Conservation (phyloP, 176 grass and related monocot genomes). For the Oryza australiensis region DNA sequence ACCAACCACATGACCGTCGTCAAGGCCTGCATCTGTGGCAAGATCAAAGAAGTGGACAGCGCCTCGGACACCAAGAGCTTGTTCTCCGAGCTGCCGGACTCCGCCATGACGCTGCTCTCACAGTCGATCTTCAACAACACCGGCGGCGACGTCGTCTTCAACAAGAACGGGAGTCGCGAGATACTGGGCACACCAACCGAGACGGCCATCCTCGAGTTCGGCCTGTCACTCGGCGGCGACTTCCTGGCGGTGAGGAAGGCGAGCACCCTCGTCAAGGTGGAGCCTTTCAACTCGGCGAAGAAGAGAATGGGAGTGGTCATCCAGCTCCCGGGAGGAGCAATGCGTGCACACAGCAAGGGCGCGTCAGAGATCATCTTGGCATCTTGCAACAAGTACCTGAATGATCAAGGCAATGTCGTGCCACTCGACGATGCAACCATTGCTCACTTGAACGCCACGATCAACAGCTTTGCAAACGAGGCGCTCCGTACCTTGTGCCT, state of each 20-base stretch:
- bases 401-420: slow-evolving; percentile 58
- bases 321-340: slow-evolving; percentile 60
- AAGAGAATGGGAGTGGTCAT: slow-evolving; percentile 97
- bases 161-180: slow-evolving; percentile 65
- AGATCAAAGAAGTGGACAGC: slow-evolving; percentile 59
- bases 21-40: slow-evolving; percentile 88
- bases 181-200: slow-evolving; percentile 95
- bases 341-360: slow-evolving; percentile 80
- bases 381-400: slow-evolving; percentile 71
- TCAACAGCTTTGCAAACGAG: slow-evolving; percentile 85
- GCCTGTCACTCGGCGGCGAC: slow-evolving; percentile 69
- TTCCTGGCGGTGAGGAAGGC: slow-evolving; percentile 62
- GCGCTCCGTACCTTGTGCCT: slow-evolving; percentile 90
- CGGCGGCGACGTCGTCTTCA: slow-evolving; percentile 77
- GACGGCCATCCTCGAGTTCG: slow-evolving; percentile 84
- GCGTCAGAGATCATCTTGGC: slow-evolving; percentile 95
- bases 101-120: slow-evolving; percentile 54
- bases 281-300: slow-evolving; percentile 89
- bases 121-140: slow-evolving; percentile 97
- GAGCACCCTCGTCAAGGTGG: slow-evolving; percentile 73
- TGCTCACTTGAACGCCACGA: slow-evolving; percentile 59
- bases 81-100: slow-evolving; percentile 55
- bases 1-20: slow-evolving; percentile 97
- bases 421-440: slow-evolving; percentile 59
- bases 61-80: slow-evolving; percentile 43